Evolutionary conservation across 2,329 filamentous ascomycete genomes (phyloP), one percentile per base, ranked within the genome.

Genomic region (Hypoxylon sp.): DNA sequence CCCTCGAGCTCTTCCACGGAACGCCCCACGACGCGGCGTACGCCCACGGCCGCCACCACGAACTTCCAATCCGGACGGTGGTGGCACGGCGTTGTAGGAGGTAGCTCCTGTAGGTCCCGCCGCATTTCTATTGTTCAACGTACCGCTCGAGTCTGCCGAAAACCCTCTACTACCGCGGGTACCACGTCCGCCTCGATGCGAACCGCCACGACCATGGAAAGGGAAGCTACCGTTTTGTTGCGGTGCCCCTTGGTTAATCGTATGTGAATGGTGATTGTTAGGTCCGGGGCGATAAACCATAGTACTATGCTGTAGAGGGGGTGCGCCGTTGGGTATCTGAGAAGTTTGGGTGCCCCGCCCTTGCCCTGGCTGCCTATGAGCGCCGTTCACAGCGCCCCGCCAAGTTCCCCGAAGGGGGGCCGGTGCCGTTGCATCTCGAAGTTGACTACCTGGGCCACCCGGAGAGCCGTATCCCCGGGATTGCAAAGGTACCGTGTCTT

Each of bases 391-490:
- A 22, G 86, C 88, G 68, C 87, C 86, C 48, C 88, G 86, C 83
- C 86, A 91, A 24, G 83, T 82, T 1, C 87, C 87, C 29, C 84
- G 82, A 29, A 91, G 81, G 13, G 88, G 84, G 9, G 83, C 79
- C 13, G 88, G 89, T 1, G 85, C 80, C 0, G 84, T 73, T 14
- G 88, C 86, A 69, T 91, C 87, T 67, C 82, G 84, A 73, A 86
- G 87, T 78, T 95, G 92, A 65, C 86, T 83, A 31, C 89, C 87
- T 65, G 87, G 86, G 13, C 87, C 84, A 35, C 85, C 80, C 17
- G 71, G 63, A 31, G 67, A 54, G 35, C 74, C 72, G 51, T 76
- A 73, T 24, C 69, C 69, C 33, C 56, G 59, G 3, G 59, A 51
- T 26, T 72, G 68, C 3, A 65, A 31, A 11, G 84, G 83, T 14